Evolutionary conservation across 306 rosid species (phyloP).

Genomic region (Mimosa pudica): DNA sequence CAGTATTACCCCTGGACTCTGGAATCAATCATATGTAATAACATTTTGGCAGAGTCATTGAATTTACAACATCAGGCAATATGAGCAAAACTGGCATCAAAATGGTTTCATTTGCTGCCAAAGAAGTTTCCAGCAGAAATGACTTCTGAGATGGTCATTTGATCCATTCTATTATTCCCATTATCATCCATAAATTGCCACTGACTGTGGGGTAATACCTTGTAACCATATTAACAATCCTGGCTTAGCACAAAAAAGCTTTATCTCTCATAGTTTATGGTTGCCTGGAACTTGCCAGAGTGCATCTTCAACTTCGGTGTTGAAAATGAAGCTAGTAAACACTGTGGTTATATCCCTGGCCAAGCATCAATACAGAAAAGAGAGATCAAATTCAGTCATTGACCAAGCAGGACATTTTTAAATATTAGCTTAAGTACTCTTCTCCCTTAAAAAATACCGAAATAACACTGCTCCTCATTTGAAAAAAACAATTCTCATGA

Average conservation of each 20-base stretch:
- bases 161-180: conserved; percentile 30
- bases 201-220: conserved; percentile 2
- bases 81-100: neutral
- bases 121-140: neutral
- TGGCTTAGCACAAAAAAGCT: neutral
- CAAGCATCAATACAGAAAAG: conserved; percentile 26
- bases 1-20: neutral
- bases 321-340: conserved; percentile 76
- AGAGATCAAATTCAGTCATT: conserved; percentile 27
- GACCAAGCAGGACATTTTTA: neutral
- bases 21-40: neutral
- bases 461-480: neutral
- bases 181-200: neutral
- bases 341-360: conserved; percentile 58
- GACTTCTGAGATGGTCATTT: conserved; percentile 23
- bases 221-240: neutral
- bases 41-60: neutral
- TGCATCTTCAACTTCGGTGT: conserved; percentile 68
- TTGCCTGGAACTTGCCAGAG: conserved; percentile 32
- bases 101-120: neutral
- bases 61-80: neutral
- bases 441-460: neutral
- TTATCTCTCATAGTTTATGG: conserved; percentile 3
- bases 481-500: neutral
- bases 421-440: neutral